Evolutionary conservation across 2,329 filamentous ascomycete genomes (phyloP), one percentile per base, ranked within the genome.

Genomic region (Xylaria sp.): DNA sequence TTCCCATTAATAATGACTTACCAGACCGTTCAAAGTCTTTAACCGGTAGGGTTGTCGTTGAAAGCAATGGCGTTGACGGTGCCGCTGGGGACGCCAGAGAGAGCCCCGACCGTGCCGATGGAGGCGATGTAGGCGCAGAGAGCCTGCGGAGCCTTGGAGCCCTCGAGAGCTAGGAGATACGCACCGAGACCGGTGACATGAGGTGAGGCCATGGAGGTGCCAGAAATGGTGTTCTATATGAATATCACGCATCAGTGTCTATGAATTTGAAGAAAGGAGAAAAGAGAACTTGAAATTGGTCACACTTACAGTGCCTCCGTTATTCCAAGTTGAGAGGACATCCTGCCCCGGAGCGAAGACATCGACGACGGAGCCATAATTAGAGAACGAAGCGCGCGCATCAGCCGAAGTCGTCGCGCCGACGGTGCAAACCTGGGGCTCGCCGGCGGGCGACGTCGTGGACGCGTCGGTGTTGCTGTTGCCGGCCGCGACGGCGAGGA

Each of bases 191-290:
- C 89, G 28, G 86, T 82, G 62, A 91, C 82, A 75, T 90, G 88
- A 0, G 89, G 89, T 2, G 83, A 80, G 1, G 89, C 86, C 88
- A 90, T 90, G 43, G 85, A 88, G 6, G 89, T 91, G 41, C 89
- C 89, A 15, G 82, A 85, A 74, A 89, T 82, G 33, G 75, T 82
- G 57, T 79, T 79, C n/a, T 77, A 28, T 13, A 49, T 56, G 31
- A 39, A 36, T 8, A 82, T 23, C 13, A 39, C 8, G 65, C 4
- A 23, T 76, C 62, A 74, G 69, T 58, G 36, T 55, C 25, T 41
- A 41, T 49, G 10, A 18, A 33, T n/a, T 18, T n/a, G 28, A 52
- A 20, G 52, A 20, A 7, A 2, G 8, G 4, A 25, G 9, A 1
- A 12, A 25, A 13, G 23, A 8, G 46, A 20, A 2, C 33, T n/a